A percentile compares a stretch with the other conserved stretches of the same genome.
These are phyloP conservation scores for Yamadazyma ubonensis DNA, from an alignment of 805 yeast genomes.

Conservation along the genomic window DNA sequence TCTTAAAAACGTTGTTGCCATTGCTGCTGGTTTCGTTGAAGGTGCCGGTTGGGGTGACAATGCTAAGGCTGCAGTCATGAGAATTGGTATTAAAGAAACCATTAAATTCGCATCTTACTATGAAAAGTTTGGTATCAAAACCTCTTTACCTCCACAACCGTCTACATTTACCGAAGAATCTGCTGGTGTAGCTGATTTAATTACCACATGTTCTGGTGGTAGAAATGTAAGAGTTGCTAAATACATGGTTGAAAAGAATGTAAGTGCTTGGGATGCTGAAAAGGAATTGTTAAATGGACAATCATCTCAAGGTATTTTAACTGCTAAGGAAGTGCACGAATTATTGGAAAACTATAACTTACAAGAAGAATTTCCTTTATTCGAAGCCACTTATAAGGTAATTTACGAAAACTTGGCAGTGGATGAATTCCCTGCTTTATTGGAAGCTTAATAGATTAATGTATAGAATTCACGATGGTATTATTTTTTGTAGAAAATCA, in stretches of 20 bases:
- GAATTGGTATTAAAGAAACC: constrained; percentile 90
- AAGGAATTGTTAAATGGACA: constrained; percentile 88
- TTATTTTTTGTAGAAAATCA: not conserved
- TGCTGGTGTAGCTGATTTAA: constrained; percentile 97
- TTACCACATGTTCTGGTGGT: constrained; percentile 97
- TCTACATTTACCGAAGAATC: constrained; percentile 89
- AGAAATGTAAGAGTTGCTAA: constrained; percentile 91
- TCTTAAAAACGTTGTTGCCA: constrained; percentile 90
- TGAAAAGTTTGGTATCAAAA: constrained; percentile 56
- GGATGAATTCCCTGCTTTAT: constrained; percentile 69
- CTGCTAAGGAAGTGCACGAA: constrained; percentile 88
- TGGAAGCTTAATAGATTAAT: constrained; percentile 31
- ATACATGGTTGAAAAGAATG: constrained; percentile 78
- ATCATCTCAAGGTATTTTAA: constrained; percentile 92
- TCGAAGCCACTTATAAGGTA: constrained; percentile 77
- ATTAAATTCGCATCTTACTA: constrained; percentile 67
- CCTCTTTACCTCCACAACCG: constrained; percentile 59
- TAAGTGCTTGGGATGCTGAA: constrained; percentile 78
- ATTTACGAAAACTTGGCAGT: constrained; percentile 73
- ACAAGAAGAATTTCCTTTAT: constrained; percentile 75
- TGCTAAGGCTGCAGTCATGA: constrained; percentile 96
- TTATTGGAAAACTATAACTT: constrained; percentile 56
- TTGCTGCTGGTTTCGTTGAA: constrained; percentile 96
- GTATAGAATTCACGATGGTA: not conserved
- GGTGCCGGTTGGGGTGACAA: constrained; percentile 99